phyloP scores from a whole-genome alignment of 441 rosid genomes.

The Biscutella laevigata region DNA sequence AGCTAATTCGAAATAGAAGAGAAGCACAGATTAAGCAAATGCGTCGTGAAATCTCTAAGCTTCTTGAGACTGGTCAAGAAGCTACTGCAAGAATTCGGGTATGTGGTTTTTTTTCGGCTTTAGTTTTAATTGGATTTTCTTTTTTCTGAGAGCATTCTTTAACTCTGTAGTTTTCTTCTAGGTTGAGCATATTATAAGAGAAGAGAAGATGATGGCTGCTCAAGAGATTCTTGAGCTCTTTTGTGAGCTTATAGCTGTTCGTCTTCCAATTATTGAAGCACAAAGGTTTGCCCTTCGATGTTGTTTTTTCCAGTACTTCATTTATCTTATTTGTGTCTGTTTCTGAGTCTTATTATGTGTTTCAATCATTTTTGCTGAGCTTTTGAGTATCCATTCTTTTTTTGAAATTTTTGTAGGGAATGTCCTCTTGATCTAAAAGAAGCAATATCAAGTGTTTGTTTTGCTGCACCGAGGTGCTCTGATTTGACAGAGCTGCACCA shows the following conservation, averaged over 20 bases:
- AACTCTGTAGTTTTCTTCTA: conserved; percentile 15
- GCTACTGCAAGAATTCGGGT: conserved; percentile 98
- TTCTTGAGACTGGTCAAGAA: conserved; percentile 95
- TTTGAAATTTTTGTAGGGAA: conserved; percentile 46
- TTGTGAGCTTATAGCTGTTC: conserved; percentile 73
- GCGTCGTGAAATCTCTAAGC: conserved; percentile 90
- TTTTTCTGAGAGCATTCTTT: background rate
- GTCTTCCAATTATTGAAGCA: conserved; percentile 77
- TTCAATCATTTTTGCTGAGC: background rate
- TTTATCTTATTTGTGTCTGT: background rate
- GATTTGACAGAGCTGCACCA: conserved; percentile 84
- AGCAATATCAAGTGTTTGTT: conserved; percentile 86
- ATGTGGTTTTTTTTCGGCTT: conserved; percentile 16
- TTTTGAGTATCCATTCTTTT: background rate
- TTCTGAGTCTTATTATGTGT: background rate
- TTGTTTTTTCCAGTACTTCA: no score
- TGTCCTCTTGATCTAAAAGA: conserved; percentile 94
- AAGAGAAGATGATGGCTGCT: conserved; percentile 97
- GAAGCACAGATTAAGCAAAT: conserved; percentile 83
- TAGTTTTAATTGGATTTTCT: background rate
- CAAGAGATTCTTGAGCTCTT: conserved; percentile 92
- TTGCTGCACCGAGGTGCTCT: conserved; percentile 97
- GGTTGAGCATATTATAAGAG: conserved; percentile 93
- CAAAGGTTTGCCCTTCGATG: conserved; percentile 46
- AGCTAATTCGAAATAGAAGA: conserved; percentile 80